A percentile compares a stretch with the other conserved stretches of the same genome.
phyloP scores from a whole-genome alignment of 768 basidiomycete species.

The Hygrocybe punicea region DNA sequence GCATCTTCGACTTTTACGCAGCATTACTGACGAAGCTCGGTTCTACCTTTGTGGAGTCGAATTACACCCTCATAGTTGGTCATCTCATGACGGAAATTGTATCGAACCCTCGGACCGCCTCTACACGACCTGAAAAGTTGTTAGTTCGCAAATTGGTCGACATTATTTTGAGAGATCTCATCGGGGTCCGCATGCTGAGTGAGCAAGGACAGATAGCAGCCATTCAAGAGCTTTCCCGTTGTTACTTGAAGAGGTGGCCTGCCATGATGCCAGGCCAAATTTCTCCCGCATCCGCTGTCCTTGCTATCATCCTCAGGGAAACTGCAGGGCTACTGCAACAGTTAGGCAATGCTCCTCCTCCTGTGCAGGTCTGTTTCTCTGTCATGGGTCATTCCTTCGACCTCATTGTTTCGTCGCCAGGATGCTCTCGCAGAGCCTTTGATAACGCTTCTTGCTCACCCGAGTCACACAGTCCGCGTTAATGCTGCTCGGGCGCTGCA shows the following conservation, averaged over 20 bases:
- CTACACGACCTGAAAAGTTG: constrained; percentile 70
- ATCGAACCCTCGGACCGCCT: constrained; percentile 49
- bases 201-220: constrained; percentile 93
- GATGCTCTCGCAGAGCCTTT: constrained; percentile 85
- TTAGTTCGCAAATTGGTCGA: constrained; percentile 70
- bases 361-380: constrained; percentile 61
- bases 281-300: constrained; percentile 61
- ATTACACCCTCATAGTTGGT: constrained; percentile 73
- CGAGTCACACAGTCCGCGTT: constrained; percentile 82
- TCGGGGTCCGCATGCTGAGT: constrained; percentile 83
- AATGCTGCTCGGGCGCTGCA: constrained; percentile 84
- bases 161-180: constrained; percentile 76
- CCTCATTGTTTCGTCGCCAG: constrained; percentile 28
- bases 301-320: constrained; percentile 76
- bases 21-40: constrained; percentile 76
- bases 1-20: constrained; percentile 86
- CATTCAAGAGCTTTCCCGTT: constrained; percentile 77
- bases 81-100: constrained; percentile 82
- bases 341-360: constrained; percentile 87
- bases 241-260: constrained; percentile 89
- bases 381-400: not conserved
- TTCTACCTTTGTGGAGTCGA: constrained; percentile 69
- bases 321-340: constrained; percentile 83
- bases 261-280: constrained; percentile 85
- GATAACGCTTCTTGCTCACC: constrained; percentile 80